These are phyloP conservation scores for Ophidiomyces ophidiicola DNA, from an alignment of 2,329 filamentous ascomycete genomes.

Conservation along the genomic window DNA sequence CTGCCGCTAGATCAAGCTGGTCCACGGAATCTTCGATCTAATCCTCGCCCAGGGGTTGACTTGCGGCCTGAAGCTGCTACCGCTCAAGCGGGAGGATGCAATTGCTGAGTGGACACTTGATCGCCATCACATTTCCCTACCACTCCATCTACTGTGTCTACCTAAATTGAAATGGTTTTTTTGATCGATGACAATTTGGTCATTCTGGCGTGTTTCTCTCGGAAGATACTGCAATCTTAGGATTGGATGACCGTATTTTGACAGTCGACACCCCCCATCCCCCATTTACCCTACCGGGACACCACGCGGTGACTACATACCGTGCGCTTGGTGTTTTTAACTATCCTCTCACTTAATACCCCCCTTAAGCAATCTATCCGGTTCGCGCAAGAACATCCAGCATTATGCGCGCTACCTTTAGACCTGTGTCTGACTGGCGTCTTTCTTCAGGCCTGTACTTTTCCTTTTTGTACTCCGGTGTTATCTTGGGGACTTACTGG, in stretches of 20 bases:
- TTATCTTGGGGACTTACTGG: constrained; percentile 11
- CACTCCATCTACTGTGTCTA: too few species aligned
- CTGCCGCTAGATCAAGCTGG: constrained; percentile 90
- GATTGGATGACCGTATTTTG: too few species aligned
- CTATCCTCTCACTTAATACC: too few species aligned
- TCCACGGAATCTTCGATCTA: constrained; percentile 67
- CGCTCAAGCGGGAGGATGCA: constrained; percentile 50
- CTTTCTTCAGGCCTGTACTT: constrained; percentile 7
- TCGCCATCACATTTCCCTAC: background rate
- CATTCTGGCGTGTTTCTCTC: too few species aligned
- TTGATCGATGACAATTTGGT: too few species aligned
- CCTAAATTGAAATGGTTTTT: too few species aligned
- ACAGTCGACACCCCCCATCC: too few species aligned
- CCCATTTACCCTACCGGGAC: too few species aligned
- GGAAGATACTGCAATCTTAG: too few species aligned
- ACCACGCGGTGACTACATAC: too few species aligned
- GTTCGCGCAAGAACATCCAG: constrained; percentile 5
- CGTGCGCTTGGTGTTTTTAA: too few species aligned
- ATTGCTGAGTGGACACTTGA: constrained; percentile 41
- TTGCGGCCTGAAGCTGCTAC: constrained; percentile 50
- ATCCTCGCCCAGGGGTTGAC: constrained; percentile 53
- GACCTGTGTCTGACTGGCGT: constrained; percentile 8
- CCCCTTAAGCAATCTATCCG: background rate
- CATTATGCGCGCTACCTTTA: constrained; percentile 10
- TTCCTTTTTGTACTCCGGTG: constrained; percentile 8